Evolutionary conservation across 192 early-diverging fungal genomes (phyloP), one percentile per base, ranked within the genome.

Genomic region (Rhizoclosmatium sp.): DNA sequence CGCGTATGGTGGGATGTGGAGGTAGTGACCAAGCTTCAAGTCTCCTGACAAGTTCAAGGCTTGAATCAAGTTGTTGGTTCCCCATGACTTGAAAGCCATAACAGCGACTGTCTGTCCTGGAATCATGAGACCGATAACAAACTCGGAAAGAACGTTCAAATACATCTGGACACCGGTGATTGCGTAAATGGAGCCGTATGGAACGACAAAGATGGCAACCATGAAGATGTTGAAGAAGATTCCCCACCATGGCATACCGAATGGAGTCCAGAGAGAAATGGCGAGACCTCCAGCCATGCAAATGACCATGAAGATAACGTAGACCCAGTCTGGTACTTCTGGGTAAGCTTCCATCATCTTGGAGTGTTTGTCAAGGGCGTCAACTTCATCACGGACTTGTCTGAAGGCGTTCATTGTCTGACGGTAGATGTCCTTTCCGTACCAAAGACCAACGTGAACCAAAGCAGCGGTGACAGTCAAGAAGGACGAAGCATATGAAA

Each of bases 211-310:
- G 16, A 81, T 42, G 3, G 44, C 47, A 4, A 73, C 65, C 4
- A 84, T 7, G 64, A 54, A 64, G 14, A 84, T n/a, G 45, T 47
- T 76, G 16, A 85, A 59, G 4, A 83, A 46, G 5, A 83, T 79
- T 19, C 89, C 94, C 90, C 92, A 95, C 92, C 91, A 93, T 16
- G 93, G 92, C 65, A 95, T 87, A 12, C 81, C 82, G 14, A 91
- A 88, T 5, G 85, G 86, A 69, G 87, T 90, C n/a, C n/a, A 73
- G 21, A 59, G 19, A 2, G 51, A 73, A 31, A 60, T 31, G 2
- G 66, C 3, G 21, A 76, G 31, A 44, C 66, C 54, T 4, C 48
- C 21, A 12, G 19, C 62, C 16, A 40, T n/a, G 14, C 10, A 39
- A 16, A 86, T 58, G 49, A 84, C 58, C 68, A 92, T 87, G 51